Evolutionary conservation across 164 flowering plant species (phyloP).

Genomic region (Houttuynia cordata): DNA sequence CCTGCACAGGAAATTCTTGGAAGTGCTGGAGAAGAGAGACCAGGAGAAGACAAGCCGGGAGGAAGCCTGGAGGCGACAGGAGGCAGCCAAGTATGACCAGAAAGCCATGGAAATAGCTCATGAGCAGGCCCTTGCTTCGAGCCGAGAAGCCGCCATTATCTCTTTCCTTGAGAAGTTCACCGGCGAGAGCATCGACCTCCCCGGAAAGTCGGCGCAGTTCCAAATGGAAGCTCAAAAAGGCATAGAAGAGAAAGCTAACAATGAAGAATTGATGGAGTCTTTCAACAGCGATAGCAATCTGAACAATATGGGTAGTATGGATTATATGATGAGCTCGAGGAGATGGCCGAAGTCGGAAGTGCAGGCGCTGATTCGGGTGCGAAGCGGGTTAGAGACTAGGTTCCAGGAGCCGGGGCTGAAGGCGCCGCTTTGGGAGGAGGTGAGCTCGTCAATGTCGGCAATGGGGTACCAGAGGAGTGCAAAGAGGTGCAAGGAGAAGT

Average conservation of each 20-base stretch:
- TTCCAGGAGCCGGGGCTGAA: slow-evolving; percentile 13
- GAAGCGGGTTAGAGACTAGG: slow-evolving; percentile 7
- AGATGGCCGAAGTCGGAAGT: slow-evolving; percentile 15
- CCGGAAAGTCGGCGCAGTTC: not conserved
- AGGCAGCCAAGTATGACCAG: slow-evolving; percentile 1
- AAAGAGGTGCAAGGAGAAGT: slow-evolving; percentile 18
- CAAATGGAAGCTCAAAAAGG: not conserved
- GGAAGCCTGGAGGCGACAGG: slow-evolving; percentile 12
- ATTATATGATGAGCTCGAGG: not conserved
- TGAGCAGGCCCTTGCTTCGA: slow-evolving; percentile 8
- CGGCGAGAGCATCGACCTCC: slow-evolving; percentile 6
- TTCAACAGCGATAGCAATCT: not conserved
- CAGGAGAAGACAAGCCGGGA: slow-evolving; percentile 7
- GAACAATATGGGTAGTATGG: not conserved
- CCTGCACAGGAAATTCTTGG: slow-evolving; percentile 9
- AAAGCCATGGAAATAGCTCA: slow-evolving; percentile 7
- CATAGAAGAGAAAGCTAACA: not conserved
- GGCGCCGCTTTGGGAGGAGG: slow-evolving; percentile 15
- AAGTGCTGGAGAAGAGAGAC: slow-evolving; percentile 13
- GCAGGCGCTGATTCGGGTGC: slow-evolving; percentile 11
- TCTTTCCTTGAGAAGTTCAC: slow-evolving; percentile 12
- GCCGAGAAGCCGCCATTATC: slow-evolving; percentile 12
- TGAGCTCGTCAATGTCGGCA: slow-evolving; percentile 11
- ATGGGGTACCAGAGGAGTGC: slow-evolving; percentile 12
- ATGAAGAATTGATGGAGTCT: not conserved